phyloP scores from a whole-genome alignment of 148 eudicot species.

The Rhododendron simsii region DNA sequence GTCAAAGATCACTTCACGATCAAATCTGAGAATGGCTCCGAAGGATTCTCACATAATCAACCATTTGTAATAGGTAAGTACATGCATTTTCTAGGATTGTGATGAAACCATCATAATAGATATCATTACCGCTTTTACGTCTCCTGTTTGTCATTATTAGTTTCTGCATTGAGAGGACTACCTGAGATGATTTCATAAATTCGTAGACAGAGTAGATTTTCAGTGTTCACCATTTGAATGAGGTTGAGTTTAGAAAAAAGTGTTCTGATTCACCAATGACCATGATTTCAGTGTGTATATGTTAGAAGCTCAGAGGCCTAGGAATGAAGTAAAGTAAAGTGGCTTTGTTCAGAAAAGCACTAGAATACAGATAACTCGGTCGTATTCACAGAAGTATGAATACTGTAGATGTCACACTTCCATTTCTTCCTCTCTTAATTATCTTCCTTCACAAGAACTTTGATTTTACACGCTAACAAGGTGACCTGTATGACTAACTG shows the following conservation, averaged over 20 bases:
- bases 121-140: not conserved
- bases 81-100: not conserved
- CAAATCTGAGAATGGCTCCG: not conserved
- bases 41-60: constrained; percentile 7
- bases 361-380: not conserved
- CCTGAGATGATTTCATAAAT: not conserved
- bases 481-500: not conserved
- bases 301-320: not conserved
- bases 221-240: not conserved
- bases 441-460: not conserved
- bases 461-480: not conserved
- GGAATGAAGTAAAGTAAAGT: not conserved
- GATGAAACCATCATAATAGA: not conserved
- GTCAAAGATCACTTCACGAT: not conserved
- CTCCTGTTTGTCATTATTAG: not conserved
- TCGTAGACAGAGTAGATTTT: not conserved
- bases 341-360: not conserved
- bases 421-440: not conserved
- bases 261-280: not conserved
- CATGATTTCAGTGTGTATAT: not conserved
- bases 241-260: not conserved
- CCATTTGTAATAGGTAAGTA: constrained; percentile 25
- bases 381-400: not conserved
- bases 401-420: not conserved
- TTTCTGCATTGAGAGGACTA: not conserved